A percentile compares a stretch with the other conserved stretches of the same genome.
phyloP scores from a whole-genome alignment of 352 stramenopile genomes.

The Phytophthora multivora region DNA sequence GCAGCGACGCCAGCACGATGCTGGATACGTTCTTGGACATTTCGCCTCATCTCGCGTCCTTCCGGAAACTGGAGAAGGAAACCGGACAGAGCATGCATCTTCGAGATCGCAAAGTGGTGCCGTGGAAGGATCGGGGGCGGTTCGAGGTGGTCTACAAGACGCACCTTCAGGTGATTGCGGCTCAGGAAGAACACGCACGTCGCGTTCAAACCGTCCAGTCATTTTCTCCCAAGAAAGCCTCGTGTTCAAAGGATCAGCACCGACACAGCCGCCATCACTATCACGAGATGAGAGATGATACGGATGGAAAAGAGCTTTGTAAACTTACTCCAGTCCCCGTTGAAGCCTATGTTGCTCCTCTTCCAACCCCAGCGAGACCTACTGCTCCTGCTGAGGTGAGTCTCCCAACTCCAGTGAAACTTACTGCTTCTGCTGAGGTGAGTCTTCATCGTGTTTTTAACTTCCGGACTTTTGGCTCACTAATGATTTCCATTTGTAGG shows the following conservation, averaged over 20 bases:
- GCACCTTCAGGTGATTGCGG: conserved; percentile 43
- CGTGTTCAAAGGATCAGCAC: conserved; percentile 14
- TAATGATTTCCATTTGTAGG: conserved; percentile 1
- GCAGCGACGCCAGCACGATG: conserved; percentile 58
- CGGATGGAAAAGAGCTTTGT: background rate
- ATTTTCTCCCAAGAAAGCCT: conserved; percentile 9
- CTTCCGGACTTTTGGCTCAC: background rate
- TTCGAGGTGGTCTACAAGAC: conserved; percentile 64
- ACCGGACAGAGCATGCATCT: conserved; percentile 57
- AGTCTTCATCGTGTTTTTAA: background rate
- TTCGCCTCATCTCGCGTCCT: conserved; percentile 48
- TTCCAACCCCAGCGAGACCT: conserved; percentile 20
- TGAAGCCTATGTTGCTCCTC: conserved; percentile 5
- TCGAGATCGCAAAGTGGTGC: conserved; percentile 48
- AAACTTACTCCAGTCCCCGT: background rate
- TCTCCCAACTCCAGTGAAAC: conserved; percentile 19
- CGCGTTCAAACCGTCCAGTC: background rate
- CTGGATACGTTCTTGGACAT: conserved; percentile 77
- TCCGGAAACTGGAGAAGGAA: conserved; percentile 54
- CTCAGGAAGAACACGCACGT: conserved; percentile 27
- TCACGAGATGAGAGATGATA: conserved; percentile 3
- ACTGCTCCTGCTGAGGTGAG: conserved; percentile 18
- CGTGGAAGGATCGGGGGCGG: conserved; percentile 51
- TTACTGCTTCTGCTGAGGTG: conserved; percentile 18
- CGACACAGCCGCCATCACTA: conserved; percentile 25